Evolutionary conservation across 1,139 yeast species (phyloP), one percentile per base, ranked within the genome.

Genomic region (Dujonia santamariae): DNA sequence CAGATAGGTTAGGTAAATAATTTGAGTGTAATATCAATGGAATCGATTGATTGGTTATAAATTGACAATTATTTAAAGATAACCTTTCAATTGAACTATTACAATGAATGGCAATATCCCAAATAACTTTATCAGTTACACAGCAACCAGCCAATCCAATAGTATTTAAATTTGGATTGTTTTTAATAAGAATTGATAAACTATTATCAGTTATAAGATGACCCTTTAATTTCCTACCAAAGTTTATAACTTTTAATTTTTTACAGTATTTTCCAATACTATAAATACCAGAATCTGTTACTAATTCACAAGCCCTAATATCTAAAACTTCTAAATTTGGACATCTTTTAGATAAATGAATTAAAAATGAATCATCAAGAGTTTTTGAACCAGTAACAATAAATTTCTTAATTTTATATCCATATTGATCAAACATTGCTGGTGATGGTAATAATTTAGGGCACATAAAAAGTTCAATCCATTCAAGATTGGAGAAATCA

Each of bases 121-220:
- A 86, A 18, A 90, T 61, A 5, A 84, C 68, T 31, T 78, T 70
- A 59, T 90, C 96, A 14, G 85, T 76, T 19, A 90, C 71, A 37
- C 75, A 67, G 54, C 96, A 86, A 6, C 97, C 97, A 0, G 97
- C 96, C 12, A 87, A 61, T 0, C 97, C 97, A 31, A 90, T 65
- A 0, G 97, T 88, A 32, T 67, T 67, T 28, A 88, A 61, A 11
- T 65, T 54, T 3, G 77, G 70, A 43, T 70, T 67, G 46, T 75
- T 75, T 28, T 67, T 65, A 5, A 80, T 75, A 21, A 90, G 60
- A 16, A 72, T 70, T 13, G 75, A 62, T 26, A 88, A 58, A 11
- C 94, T 76, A 28, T 72, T 63, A 61, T 87, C 94, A 3, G 96
- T 83, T 30, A 90, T 76, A 26, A 74, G 57, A 32, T 76, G 73